phyloP scores from a whole-genome alignment of 805 yeast genomes.

The Wickerhamiella sergipiensis region DNA sequence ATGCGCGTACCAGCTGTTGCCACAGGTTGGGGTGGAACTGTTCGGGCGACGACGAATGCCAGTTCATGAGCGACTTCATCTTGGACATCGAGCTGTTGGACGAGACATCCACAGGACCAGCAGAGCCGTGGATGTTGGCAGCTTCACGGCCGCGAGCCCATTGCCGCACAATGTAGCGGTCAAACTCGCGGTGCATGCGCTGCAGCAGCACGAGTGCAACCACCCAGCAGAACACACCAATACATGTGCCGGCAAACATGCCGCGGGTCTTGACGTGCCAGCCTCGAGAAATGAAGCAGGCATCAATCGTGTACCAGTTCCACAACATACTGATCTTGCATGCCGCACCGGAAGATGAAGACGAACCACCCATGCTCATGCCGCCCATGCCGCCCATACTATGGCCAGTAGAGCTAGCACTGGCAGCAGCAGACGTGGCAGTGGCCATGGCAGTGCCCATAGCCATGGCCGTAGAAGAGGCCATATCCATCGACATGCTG shows the following conservation, averaged over 20 bases:
- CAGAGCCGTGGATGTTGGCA: not conserved
- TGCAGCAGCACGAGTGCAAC: slow-evolving; percentile 44
- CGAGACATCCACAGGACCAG: not conserved
- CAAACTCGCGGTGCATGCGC: slow-evolving; percentile 37
- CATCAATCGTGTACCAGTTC: slow-evolving; percentile 60
- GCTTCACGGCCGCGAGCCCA: slow-evolving; percentile 7
- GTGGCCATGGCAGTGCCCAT: slow-evolving; percentile 6
- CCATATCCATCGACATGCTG: slow-evolving; percentile 12
- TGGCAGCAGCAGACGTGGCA: slow-evolving; percentile 1
- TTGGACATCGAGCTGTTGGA: not conserved
- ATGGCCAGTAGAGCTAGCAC: slow-evolving; percentile 1
- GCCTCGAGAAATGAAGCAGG: slow-evolving; percentile 47
- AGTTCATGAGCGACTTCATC: not conserved
- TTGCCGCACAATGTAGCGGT: slow-evolving; percentile 19
- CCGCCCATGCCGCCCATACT: slow-evolving; percentile 6
- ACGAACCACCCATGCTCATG: slow-evolving; percentile 10
- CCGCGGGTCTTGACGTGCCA: slow-evolving; percentile 51
- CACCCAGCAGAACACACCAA: slow-evolving; percentile 51
- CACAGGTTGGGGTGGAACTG: slow-evolving; percentile 27
- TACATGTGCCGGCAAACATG: slow-evolving; percentile 60
- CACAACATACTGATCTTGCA: slow-evolving; percentile 42
- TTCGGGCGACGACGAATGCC: not conserved
- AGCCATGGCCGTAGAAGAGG: slow-evolving; percentile 7
- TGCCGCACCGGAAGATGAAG: slow-evolving; percentile 1
- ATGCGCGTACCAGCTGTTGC: slow-evolving; percentile 40